Evolutionary conservation across 768 basidiomycete species (phyloP).

Genomic region (Scleroderma citrinum): DNA sequence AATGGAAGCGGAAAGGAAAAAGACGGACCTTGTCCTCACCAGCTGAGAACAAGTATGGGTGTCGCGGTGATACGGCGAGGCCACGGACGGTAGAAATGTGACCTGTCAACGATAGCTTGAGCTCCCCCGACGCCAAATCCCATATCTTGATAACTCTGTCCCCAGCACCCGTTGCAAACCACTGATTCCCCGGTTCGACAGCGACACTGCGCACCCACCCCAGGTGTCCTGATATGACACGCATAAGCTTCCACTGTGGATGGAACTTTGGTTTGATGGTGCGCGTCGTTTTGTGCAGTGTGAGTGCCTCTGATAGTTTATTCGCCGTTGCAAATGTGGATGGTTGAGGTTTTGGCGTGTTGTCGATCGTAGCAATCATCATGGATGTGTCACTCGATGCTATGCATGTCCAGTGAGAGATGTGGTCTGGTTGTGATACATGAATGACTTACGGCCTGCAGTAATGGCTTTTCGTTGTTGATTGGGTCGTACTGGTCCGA

Average conservation of each 20-base stretch:
- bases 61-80: slow-evolving; percentile 83
- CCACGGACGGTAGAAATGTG: slow-evolving; percentile 97
- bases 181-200: slow-evolving; percentile 96
- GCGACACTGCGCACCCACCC: slow-evolving; percentile 97
- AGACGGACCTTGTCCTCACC: slow-evolving; percentile 89
- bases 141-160: slow-evolving; percentile 99
- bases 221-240: slow-evolving; percentile 95
- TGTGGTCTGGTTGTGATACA: slow-evolving; percentile 1
- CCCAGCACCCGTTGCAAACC: slow-evolving; percentile 98
- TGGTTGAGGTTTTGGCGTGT: slow-evolving; percentile 56
- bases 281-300: slow-evolving; percentile 87
- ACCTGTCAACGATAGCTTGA: slow-evolving; percentile 94
- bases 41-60: slow-evolving; percentile 96
- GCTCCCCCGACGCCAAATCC: slow-evolving; percentile 96
- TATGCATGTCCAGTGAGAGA: slow-evolving; percentile 12
- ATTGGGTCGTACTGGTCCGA: slow-evolving; percentile 74
- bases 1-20: neutral
- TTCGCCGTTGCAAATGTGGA: slow-evolving; percentile 64
- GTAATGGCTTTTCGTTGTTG: slow-evolving; percentile 63
- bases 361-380: slow-evolving; percentile 73
- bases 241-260: slow-evolving; percentile 90
- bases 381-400: slow-evolving; percentile 45
- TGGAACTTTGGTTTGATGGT: slow-evolving; percentile 96
- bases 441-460: slow-evolving; percentile 50
- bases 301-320: slow-evolving; percentile 82